Percentiles rank a stretch among this genome's conserved stretches.
Conservation (phyloP, 306 rosid species). For the Vicia villosa region DNA sequence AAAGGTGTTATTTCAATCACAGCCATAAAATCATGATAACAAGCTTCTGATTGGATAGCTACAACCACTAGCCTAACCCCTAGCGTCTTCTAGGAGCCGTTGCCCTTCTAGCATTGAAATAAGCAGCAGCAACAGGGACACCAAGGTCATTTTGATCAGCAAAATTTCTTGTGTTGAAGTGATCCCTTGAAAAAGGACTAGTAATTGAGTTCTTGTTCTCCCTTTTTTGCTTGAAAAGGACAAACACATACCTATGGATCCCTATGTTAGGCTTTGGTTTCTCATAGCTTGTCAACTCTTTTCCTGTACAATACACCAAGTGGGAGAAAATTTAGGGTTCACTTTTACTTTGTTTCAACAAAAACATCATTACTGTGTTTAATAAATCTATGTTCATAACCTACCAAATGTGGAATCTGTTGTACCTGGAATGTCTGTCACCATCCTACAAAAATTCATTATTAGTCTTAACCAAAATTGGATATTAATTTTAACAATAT, state of each 20-base stretch:
- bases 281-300: slow-evolving; percentile 73
- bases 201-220: slow-evolving; percentile 46
- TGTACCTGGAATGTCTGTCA: slow-evolving; percentile 96
- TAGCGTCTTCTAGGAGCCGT: slow-evolving; percentile 75
- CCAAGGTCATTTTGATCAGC: slow-evolving; percentile 65
- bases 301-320: slow-evolving; percentile 45
- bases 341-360: neutral
- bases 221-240: slow-evolving; percentile 65
- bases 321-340: neutral
- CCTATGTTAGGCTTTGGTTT: slow-evolving; percentile 82
- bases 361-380: neutral
- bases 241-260: slow-evolving; percentile 90
- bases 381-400: neutral
- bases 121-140: slow-evolving; percentile 87
- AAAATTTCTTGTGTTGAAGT: slow-evolving; percentile 66
- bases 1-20: neutral
- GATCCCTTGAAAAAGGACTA: slow-evolving; percentile 62
- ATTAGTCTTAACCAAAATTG: neutral
- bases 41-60: neutral
- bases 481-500: neutral
- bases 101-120: slow-evolving; percentile 80
- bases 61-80: neutral
- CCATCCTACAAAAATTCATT: slow-evolving; percentile 63
- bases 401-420: slow-evolving; percentile 93
- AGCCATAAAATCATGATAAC: neutral